Evolutionary conservation across 2,329 filamentous ascomycete genomes (phyloP).

Genomic region (Bretziella fagacearum): DNA sequence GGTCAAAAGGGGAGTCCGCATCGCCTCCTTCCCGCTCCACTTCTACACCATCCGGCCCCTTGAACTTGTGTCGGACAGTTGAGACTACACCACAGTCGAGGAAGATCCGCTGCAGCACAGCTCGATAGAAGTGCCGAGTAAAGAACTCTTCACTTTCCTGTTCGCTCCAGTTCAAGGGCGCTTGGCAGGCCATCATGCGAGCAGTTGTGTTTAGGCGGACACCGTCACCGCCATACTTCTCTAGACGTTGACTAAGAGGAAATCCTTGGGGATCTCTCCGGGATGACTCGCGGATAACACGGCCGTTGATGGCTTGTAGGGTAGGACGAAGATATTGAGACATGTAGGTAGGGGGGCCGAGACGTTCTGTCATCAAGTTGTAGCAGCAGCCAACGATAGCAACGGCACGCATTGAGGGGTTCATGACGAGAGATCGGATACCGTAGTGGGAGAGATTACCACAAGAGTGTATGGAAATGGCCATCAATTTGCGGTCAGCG

Average conservation of each 20-base stretch:
- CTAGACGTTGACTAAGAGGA: slow-evolving; percentile 66
- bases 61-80: slow-evolving; percentile 30
- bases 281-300: slow-evolving; percentile 49
- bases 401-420: slow-evolving; percentile 70
- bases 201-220: slow-evolving; percentile 88
- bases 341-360: slow-evolving; percentile 77
- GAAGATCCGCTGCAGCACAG: slow-evolving; percentile 81
- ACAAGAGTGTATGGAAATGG: slow-evolving; percentile 90
- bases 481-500: slow-evolving; percentile 41
- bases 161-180: slow-evolving; percentile 77
- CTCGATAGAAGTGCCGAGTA: slow-evolving; percentile 80
- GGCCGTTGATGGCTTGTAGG: slow-evolving; percentile 48
- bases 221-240: slow-evolving; percentile 40
- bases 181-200: slow-evolving; percentile 95
- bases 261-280: slow-evolving; percentile 82
- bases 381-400: slow-evolving; percentile 98
- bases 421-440: slow-evolving; percentile 68
- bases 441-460: slow-evolving; percentile 95
- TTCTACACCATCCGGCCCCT: slow-evolving; percentile 6
- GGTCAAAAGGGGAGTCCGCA: slow-evolving; percentile 28
- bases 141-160: slow-evolving; percentile 77
- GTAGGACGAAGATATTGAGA: slow-evolving; percentile 57
- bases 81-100: slow-evolving; percentile 65
- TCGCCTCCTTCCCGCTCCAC: slow-evolving; percentile 20
- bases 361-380: slow-evolving; percentile 80